Percentiles rank a stretch among this genome's conserved stretches.
These are phyloP conservation scores for Coemansia sp. DNA, from an alignment of 371 early-diverging fungal species.

Conservation along the genomic window DNA sequence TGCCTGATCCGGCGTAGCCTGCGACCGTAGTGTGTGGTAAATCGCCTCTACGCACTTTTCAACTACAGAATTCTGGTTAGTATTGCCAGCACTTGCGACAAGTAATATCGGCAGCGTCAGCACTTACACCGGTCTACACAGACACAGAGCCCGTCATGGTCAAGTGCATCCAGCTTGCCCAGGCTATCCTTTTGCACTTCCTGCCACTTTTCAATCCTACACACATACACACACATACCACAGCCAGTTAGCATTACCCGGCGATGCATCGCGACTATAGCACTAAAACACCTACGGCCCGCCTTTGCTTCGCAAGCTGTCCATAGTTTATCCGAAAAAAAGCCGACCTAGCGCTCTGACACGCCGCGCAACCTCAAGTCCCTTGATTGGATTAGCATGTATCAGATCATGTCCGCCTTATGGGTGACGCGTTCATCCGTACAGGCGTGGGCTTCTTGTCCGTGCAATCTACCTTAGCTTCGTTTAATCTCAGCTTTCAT, in stretches of 20 bases:
- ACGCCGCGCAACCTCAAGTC: background rate
- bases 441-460: background rate
- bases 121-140: background rate
- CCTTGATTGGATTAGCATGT: background rate
- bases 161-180: constrained; percentile 7
- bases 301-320: constrained; percentile 2
- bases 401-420: constrained; percentile 7
- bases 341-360: background rate
- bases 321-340: background rate
- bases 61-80: constrained; percentile 17
- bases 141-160: background rate
- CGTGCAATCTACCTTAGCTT: background rate
- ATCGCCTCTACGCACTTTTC: constrained; percentile 32
- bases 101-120: background rate
- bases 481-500: background rate
- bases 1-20: too few relatives aligned
- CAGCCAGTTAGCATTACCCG: background rate
- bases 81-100: background rate
- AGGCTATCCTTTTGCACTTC: constrained; percentile 15
- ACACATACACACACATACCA: background rate
- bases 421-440: constrained; percentile 15
- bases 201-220: constrained; percentile 22
- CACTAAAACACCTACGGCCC: constrained; percentile 4
- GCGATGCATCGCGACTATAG: background rate
- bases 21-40: constrained; percentile 8